Evolutionary conservation across 192 early-diverging fungal genomes (phyloP).

Genomic region (Bifiguratus adelaidae): DNA sequence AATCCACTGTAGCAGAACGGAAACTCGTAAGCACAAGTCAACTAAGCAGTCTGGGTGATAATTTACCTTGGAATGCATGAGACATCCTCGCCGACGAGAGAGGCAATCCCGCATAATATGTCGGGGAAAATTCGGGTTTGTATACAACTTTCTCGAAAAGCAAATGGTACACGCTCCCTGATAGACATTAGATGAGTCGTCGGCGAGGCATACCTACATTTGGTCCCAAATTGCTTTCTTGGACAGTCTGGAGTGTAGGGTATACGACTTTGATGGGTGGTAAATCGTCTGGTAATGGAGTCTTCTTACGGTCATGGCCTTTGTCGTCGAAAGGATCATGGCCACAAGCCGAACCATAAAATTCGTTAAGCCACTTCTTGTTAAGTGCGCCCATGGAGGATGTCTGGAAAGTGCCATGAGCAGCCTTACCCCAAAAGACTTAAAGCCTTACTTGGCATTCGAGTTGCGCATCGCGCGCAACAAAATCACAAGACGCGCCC

Average conservation of each 20-base stretch:
- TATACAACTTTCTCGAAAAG: conserved; percentile 9
- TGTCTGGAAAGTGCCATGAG: conserved; percentile 13
- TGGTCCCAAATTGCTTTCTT: conserved; percentile 13
- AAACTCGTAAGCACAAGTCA: no score
- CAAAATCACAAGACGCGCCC: background rate
- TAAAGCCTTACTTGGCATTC: conserved; percentile 28
- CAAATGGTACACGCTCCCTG: conserved; percentile 24
- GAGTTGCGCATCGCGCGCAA: conserved; percentile 7
- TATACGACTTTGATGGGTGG: conserved; percentile 28
- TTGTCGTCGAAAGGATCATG: conserved; percentile 2
- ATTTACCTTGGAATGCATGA: conserved; percentile 31
- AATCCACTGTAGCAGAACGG: no score
- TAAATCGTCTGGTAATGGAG: background rate
- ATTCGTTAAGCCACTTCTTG: conserved; percentile 17
- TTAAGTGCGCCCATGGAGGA: conserved; percentile 30
- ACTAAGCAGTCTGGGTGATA: no score
- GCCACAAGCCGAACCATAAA: conserved; percentile 29
- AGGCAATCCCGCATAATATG: conserved; percentile 16
- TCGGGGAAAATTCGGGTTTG: conserved; percentile 18
- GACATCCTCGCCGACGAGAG: conserved; percentile 13
- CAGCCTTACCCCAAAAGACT: background rate
- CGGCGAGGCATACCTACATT: background rate
- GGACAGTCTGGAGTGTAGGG: conserved; percentile 25
- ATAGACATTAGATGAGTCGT: background rate
- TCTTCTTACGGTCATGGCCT: conserved; percentile 1